These are phyloP conservation scores for Penicillium canariense DNA, from an alignment of 495 filamentous ascomycete species.

Conservation along the genomic window DNA sequence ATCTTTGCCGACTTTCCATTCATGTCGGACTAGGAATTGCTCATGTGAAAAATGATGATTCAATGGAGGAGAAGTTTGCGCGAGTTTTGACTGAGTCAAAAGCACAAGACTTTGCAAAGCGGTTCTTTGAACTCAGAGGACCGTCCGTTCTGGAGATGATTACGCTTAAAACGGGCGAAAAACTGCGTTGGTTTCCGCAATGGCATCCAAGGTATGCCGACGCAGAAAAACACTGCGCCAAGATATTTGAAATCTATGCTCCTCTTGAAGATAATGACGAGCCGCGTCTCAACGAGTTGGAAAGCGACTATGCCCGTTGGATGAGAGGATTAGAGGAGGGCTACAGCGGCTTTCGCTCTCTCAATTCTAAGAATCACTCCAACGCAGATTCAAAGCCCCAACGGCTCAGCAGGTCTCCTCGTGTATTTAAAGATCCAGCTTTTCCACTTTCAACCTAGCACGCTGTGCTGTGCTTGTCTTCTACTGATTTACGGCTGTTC, in stretches of 20 bases:
- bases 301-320: neutral
- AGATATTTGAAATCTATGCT: neutral
- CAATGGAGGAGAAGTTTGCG: neutral
- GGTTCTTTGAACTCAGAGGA: conserved; percentile 1
- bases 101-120: neutral
- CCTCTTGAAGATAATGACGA: neutral
- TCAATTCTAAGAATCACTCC: neutral
- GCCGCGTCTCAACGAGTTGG: neutral
- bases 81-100: neutral
- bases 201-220: neutral
- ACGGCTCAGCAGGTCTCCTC: neutral
- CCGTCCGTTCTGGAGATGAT: neutral
- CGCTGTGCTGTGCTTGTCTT: neutral
- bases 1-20: conserved; percentile 1
- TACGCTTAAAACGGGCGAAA: conserved; percentile 1
- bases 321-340: neutral
- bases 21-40: neutral
- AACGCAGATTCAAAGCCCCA: neutral
- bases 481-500: neutral
- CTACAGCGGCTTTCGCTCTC: neutral
- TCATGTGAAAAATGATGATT: neutral
- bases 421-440: neutral
- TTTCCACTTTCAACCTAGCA: neutral
- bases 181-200: conserved; percentile 6
- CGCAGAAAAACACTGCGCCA: neutral